Conservation (phyloP, 495 filamentous ascomycete genomes). For the Penicillium lagena region DNA sequence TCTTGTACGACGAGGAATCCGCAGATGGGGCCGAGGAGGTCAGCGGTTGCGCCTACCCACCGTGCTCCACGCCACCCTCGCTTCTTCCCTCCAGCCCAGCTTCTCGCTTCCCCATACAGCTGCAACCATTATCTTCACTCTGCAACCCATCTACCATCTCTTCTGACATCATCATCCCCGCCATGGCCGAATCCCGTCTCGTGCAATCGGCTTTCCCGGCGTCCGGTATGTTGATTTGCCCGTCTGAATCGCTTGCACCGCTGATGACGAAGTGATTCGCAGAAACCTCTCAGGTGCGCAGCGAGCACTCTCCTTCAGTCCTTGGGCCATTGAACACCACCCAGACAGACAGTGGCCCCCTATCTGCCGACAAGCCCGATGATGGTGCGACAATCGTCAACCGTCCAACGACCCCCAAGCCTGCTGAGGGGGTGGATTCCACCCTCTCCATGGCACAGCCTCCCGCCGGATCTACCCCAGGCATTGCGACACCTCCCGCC, state of each 20-base stretch:
- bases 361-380: conserved; percentile 1
- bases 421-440: background rate
- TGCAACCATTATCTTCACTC: no score
- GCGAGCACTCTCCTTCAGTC: conserved; percentile 10
- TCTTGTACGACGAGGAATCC: no score
- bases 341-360: conserved; percentile 10
- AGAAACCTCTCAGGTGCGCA: conserved; percentile 6
- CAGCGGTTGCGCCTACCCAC: no score
- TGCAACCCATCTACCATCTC: background rate
- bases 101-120: no score
- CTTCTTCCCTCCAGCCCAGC: no score
- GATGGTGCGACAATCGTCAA: conserved; percentile 2
- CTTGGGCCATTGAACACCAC: conserved; percentile 9
- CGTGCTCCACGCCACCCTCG: no score
- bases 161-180: conserved; percentile 26
- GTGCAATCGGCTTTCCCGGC: conserved; percentile 5
- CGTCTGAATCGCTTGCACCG: background rate
- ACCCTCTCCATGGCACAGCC: no score
- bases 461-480: no score
- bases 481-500: no score
- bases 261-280: conserved; percentile 15
- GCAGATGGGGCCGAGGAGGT: no score
- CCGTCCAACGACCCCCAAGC: conserved; percentile 5
- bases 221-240: conserved; percentile 15
- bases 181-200: conserved; percentile 1